Percentiles rank a stretch among this genome's conserved stretches.
Evolutionary conservation across 1,139 yeast genomes (phyloP).

Genomic region (Protomyces pachydermus): DNA sequence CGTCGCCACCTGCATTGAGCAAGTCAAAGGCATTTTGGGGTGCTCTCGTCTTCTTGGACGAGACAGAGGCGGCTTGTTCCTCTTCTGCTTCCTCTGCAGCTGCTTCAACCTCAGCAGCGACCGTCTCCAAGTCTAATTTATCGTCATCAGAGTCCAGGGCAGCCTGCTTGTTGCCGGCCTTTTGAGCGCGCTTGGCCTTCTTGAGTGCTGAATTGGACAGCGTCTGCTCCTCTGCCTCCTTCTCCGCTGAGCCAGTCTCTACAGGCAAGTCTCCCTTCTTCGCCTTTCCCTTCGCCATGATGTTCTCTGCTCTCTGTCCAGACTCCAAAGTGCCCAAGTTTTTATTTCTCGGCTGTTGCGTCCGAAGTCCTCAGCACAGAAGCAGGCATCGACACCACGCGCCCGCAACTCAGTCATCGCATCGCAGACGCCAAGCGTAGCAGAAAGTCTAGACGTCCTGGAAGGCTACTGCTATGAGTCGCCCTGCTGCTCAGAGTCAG

Average conservation of each 20-base stretch:
- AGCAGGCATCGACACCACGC: too few relatives aligned
- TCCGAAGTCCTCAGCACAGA: too few relatives aligned
- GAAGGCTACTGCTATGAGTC: background rate
- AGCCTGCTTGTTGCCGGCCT: conserved; percentile 20
- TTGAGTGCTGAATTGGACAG: conserved; percentile 20
- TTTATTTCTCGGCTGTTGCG: too few relatives aligned
- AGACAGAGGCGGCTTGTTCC: background rate
- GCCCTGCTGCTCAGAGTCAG: conserved; percentile 22
- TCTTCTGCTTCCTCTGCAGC: conserved; percentile 4
- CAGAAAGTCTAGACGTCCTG: too few relatives aligned
- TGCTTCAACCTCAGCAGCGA: background rate
- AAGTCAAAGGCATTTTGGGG: conserved; percentile 12
- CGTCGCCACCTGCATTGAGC: conserved; percentile 2
- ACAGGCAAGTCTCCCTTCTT: conserved; percentile 21
- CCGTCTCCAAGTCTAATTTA: conserved; percentile 10
- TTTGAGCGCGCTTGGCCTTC: conserved; percentile 21
- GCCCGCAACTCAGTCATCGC: too few relatives aligned
- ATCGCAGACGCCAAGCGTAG: too few relatives aligned
- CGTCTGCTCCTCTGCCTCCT: conserved; percentile 10
- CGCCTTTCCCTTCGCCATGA: conserved; percentile 8
- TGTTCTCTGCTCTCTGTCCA: background rate
- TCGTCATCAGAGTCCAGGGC: conserved; percentile 6
- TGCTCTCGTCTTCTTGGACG: background rate
- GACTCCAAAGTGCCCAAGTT: too few relatives aligned
- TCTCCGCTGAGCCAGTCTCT: background rate